A percentile compares a stretch with the other conserved stretches of the same genome.
Evolutionary conservation across 2,329 filamentous ascomycete genomes (phyloP).

Genomic region (Trichoderma endophyticum): DNA sequence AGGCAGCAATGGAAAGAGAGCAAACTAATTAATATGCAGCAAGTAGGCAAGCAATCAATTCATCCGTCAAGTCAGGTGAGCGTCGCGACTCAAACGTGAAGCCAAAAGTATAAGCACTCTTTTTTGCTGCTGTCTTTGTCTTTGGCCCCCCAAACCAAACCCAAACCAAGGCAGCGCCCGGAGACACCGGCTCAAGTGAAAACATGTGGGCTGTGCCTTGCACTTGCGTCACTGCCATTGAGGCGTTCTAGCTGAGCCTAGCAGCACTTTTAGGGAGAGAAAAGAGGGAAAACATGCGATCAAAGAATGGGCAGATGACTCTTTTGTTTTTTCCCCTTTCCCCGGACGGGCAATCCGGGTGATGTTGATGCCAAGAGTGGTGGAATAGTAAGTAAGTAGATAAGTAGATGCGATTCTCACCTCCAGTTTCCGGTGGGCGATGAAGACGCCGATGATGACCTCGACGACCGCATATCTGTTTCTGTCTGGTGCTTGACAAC

Average conservation of each 20-base stretch:
- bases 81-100: neutral
- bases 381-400: neutral
- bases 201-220: neutral
- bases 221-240: neutral
- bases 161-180: too few species aligned
- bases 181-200: neutral
- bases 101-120: neutral
- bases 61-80: neutral
- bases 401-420: neutral
- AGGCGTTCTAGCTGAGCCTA: neutral
- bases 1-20: neutral
- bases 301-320: neutral
- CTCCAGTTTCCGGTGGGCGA: conserved; percentile 10
- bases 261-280: neutral
- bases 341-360: neutral
- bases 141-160: neutral
- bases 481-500: neutral
- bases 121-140: neutral
- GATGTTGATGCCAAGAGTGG: neutral
- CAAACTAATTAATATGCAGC: neutral
- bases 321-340: neutral
- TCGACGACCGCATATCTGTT: neutral
- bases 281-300: neutral
- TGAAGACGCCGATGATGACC: conserved; percentile 7
- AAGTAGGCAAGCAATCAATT: neutral